Percentiles rank a stretch among this genome's conserved stretches.
Evolutionary conservation across 306 rosid species (phyloP).

Genomic region (Pterocarpus santalinus): DNA sequence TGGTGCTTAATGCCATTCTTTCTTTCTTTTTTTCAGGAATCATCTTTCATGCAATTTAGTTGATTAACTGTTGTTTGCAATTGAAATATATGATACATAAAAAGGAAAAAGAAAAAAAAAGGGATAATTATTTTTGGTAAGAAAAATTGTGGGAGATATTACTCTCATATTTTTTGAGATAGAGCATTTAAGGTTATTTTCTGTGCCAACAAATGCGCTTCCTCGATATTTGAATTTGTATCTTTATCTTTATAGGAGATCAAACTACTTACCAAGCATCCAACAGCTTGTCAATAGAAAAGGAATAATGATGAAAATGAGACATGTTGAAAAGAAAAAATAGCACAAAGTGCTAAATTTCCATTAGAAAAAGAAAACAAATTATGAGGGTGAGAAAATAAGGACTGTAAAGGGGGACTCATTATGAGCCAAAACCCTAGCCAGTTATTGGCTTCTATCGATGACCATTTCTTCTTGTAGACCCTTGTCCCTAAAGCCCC

Average conservation of each 20-base stretch:
- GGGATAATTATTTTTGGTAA: too few relatives aligned
- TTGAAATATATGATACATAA: neutral
- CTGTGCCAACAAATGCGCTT: too few relatives aligned
- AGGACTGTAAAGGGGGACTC: conserved; percentile 41
- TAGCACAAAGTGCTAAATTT: neutral
- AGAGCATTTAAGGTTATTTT: too few relatives aligned
- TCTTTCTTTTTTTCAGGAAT: neutral
- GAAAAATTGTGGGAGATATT: too few relatives aligned
- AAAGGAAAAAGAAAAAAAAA: too few relatives aligned
- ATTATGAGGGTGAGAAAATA: conserved; percentile 39
- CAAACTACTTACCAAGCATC: too few relatives aligned
- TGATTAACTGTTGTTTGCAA: too few relatives aligned
- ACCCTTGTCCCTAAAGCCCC: conserved; percentile 33
- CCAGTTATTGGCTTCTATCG: conserved; percentile 36
- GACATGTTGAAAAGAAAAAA: conserved; percentile 9
- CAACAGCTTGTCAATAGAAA: too few relatives aligned
- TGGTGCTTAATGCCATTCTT: neutral
- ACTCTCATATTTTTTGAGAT: too few relatives aligned
- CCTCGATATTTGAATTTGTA: too few relatives aligned
- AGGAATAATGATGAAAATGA: neutral
- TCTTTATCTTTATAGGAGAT: too few relatives aligned
- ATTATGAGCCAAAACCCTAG: conserved; percentile 41
- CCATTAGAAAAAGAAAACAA: neutral
- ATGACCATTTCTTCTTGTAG: conserved; percentile 46
- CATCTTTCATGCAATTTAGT: too few relatives aligned